Base-by-base conservation (phyloP, 352 stramenopile genomes). In the Pythium guiyangense region DNA sequence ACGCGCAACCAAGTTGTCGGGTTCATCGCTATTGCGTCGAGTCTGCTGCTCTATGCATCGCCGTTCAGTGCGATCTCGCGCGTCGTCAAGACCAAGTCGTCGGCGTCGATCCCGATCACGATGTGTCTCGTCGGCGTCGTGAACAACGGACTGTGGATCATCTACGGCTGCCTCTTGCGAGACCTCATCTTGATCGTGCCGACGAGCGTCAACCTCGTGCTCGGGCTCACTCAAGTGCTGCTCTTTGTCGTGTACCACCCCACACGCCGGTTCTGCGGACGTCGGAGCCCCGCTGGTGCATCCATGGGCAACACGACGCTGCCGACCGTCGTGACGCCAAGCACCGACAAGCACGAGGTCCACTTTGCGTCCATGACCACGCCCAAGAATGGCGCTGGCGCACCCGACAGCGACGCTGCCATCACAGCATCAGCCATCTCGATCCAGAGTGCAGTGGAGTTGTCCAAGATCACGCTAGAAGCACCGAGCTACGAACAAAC, bases 101-200 rank as follows among this genome's bases (percentile, higher is more conserved):
- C 74, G 8, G 69, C 47, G 29, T 90, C 74, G 22, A 73, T 92
- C 48, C 75, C 71, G 26, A 74, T 90, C 47, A 60, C 67, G 1
- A 88, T 92, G 78, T 74, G 84, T 43, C 29, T 81, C 42, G 69
- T 78, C 15, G 82, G 77, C 2, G 49, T 73, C n/a, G 55, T 77
- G 52, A 92, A 90, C 77, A 92, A 90, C 61, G 53, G 69, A 15
- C 59, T 90, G n/a, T 92, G 82, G 82, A 64, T 88, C 45, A 61
- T 84, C 52, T 92, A 90, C 68, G 76, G 74, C 31, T 48, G 64
- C 37, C 60, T 89, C 34, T 60, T 86, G 27, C 43, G 67, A 49
- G 74, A 90, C 37, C 46, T 73, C n/a, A 60, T 90, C 45, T 51
- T 92, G n/a, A 56, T 90, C 27, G 55, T 82, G 37, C 82, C 79